Conservation (phyloP, 257 asterid species). For the Echites panduratus region DNA sequence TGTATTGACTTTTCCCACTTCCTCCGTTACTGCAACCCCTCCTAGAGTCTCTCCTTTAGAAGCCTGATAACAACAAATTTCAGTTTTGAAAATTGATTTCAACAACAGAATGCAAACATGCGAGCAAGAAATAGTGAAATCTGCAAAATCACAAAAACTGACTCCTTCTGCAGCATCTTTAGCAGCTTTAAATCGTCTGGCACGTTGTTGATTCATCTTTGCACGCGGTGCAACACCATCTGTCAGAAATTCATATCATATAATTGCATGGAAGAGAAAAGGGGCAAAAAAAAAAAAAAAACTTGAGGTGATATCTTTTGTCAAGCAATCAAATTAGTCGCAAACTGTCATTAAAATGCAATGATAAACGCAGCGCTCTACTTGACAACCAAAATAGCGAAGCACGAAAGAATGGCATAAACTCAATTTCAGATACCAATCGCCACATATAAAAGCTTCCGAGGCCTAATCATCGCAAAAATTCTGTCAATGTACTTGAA, state of each 20-base stretch:
- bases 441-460: constrained; percentile 60
- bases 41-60: constrained; percentile 19
- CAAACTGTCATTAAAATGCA: background rate
- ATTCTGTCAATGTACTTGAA: constrained; percentile 55
- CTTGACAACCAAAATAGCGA: background rate
- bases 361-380: background rate
- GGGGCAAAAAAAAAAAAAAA: too few species aligned
- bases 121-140: background rate
- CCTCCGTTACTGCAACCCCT: constrained; percentile 7
- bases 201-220: constrained; percentile 63
- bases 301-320: too few species aligned
- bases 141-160: constrained; percentile 33
- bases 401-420: background rate
- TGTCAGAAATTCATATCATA: constrained; percentile 20
- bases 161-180: constrained; percentile 42
- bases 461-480: constrained; percentile 44
- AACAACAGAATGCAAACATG: background rate
- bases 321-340: background rate
- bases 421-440: constrained; percentile 33
- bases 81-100: background rate
- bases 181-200: constrained; percentile 57
- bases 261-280: too few species aligned
- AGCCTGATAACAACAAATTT: constrained; percentile 29
- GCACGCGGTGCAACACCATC: constrained; percentile 75
- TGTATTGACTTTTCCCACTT: constrained; percentile 10